These are phyloP conservation scores for Trichoderma atrobrunneum DNA, from an alignment of 2,329 filamentous ascomycete genomes.

Conservation along the genomic window DNA sequence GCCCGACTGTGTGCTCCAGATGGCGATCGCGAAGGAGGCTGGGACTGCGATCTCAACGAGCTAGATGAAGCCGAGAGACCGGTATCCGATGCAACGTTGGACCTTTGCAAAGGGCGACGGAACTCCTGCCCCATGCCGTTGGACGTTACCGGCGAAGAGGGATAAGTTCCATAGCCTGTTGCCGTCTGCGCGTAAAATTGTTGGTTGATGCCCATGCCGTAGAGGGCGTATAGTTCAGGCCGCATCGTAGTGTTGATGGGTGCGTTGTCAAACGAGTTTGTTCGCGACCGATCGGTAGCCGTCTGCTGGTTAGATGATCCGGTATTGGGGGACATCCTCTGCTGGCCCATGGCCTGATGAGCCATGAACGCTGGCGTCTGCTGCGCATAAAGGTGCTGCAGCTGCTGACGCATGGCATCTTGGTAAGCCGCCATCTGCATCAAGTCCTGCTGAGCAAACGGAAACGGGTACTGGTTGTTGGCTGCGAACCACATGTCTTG, in stretches of 20 bases:
- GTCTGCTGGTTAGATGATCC: slow-evolving; percentile 32
- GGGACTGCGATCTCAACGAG: slow-evolving; percentile 63
- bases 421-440: slow-evolving; percentile 43
- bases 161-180: slow-evolving; percentile 50
- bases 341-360: slow-evolving; percentile 37
- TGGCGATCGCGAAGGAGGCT: slow-evolving; percentile 54
- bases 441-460: slow-evolving; percentile 40
- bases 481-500: slow-evolving; percentile 54
- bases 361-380: slow-evolving; percentile 36
- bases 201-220: slow-evolving; percentile 41
- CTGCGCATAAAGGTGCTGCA: slow-evolving; percentile 35
- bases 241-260: slow-evolving; percentile 58
- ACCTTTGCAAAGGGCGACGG: slow-evolving; percentile 56
- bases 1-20: slow-evolving; percentile 29
- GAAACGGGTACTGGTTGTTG: slow-evolving; percentile 41
- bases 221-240: slow-evolving; percentile 56
- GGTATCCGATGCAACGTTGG: slow-evolving; percentile 48
- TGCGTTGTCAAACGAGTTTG: slow-evolving; percentile 61
- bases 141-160: slow-evolving; percentile 53
- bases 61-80: slow-evolving; percentile 49
- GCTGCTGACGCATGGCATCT: slow-evolving; percentile 37
- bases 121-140: slow-evolving; percentile 48
- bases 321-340: slow-evolving; percentile 29
- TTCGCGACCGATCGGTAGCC: slow-evolving; percentile 50
- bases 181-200: slow-evolving; percentile 47